phyloP scores from a whole-genome alignment of 495 filamentous ascomycete species.

The Xylaria telfairii region DNA sequence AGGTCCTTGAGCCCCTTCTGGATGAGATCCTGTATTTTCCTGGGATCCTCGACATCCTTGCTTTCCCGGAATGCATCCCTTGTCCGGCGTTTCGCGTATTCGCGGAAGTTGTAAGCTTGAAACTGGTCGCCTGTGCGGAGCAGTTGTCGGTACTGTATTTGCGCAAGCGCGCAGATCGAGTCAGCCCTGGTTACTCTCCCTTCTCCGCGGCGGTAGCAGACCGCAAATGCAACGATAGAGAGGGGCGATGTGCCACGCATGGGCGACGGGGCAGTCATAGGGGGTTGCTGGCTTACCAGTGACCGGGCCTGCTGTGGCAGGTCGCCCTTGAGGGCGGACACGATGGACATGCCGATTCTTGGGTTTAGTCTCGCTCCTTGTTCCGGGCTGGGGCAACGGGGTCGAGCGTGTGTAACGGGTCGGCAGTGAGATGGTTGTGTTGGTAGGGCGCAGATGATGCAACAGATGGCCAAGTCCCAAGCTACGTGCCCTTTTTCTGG shows the following conservation, averaged over 20 bases:
- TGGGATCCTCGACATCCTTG: conserved; percentile 66
- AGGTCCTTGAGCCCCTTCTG: conserved; percentile 87
- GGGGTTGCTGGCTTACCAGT: conserved; percentile 58
- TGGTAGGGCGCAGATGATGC: conserved; percentile 33
- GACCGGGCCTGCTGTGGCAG: conserved; percentile 75
- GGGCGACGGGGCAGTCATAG: neutral
- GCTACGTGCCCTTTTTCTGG: conserved; percentile 21
- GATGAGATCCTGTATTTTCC: conserved; percentile 84
- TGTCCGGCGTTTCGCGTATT: conserved; percentile 91
- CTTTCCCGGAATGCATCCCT: conserved; percentile 87
- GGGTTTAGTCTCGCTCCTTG: neutral
- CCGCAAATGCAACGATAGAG: neutral
- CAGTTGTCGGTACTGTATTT: conserved; percentile 82
- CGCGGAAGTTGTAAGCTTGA: conserved; percentile 93
- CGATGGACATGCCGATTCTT: conserved; percentile 49
- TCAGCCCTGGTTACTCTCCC: neutral
- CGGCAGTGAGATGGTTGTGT: neutral
- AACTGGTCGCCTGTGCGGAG: conserved; percentile 87
- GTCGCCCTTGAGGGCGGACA: conserved; percentile 61
- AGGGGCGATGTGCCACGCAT: conserved; percentile 1
- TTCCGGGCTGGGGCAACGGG: neutral
- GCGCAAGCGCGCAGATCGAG: neutral
- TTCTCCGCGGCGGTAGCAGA: neutral
- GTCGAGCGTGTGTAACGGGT: neutral
- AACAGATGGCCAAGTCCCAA: conserved; percentile 32